Base-by-base conservation (phyloP, 768 basidiomycete genomes). In the Mycena haematopus region DNA sequence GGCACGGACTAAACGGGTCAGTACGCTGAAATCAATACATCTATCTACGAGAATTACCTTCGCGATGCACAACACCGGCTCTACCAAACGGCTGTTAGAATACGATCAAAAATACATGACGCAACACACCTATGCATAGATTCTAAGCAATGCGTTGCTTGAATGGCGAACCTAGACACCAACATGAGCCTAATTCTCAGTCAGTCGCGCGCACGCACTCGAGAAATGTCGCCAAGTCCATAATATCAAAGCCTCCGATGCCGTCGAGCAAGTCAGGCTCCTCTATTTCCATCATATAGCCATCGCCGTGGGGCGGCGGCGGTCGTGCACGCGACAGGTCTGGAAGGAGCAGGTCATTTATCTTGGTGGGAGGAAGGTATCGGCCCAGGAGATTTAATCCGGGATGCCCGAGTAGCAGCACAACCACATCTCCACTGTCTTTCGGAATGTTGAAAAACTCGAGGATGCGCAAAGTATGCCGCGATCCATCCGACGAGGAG, bases 181-280 rank as follows among this genome's bases (percentile, higher is more conserved):
- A 50, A 29, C 22, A 27, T 65, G 22, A 68, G 61, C 40, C 27
- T 21, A 35, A 45, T 21, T 21, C 42, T 0, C 25, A 42, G n/a
- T 25, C 21, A 47, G 38, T 13, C 29, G 55, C 40, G n/a, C 33
- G 24, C 15, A 65, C 84, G 60, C 67, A 89, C 88, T 92, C 89
- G 2, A 92, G 78, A 73, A 91, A 92, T 0, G 88, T 84, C 15
- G 89, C 89, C 19, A 92, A 76, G 71, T 92, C 90, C 87, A 92
- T 90, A 53, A 89, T 83, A 69, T 89, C 88, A 52, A 85, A 84
- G 9, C 78, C 80, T 65, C 85, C 86, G 74, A 84, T 78, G 57
- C 84, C 85, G 56, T 85, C 86, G 50, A 77, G 71, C 47, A 77
- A 60, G 52, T 80, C 78, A 3, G 75, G 71, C 54, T 84, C 84